These are phyloP conservation scores for Myriosclerotinia duriaeana DNA, from an alignment of 2,329 filamentous ascomycete genomes.

Conservation along the genomic window DNA sequence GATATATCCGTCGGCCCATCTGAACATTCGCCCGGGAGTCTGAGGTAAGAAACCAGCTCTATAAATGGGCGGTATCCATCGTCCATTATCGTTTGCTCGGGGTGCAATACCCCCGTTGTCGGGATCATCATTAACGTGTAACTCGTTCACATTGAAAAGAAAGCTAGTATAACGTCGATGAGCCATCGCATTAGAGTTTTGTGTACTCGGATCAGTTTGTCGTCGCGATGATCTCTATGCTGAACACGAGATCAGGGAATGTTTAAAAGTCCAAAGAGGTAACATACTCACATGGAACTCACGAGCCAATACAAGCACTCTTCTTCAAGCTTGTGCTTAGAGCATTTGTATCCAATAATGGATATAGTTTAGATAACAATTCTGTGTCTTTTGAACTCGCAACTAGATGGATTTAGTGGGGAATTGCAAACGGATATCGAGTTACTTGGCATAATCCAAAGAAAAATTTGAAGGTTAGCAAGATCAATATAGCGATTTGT, in stretches of 20 bases:
- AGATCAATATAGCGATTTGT: conserved; percentile 19
- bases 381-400: background rate
- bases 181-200: conserved; percentile 7
- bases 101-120: conserved; percentile 24
- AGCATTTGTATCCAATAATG: background rate
- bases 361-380: background rate
- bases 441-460: background rate
- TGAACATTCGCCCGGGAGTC: conserved; percentile 30
- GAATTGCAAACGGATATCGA: background rate
- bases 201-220: background rate
- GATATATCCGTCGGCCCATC: conserved; percentile 32
- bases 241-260: background rate
- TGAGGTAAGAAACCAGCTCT: conserved; percentile 29
- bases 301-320: background rate
- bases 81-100: conserved; percentile 25
- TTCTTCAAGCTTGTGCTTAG: background rate
- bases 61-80: conserved; percentile 33
- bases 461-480: conserved; percentile 21
- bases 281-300: conserved; percentile 7
- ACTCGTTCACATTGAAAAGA: conserved; percentile 44
- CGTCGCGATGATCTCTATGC: conserved; percentile 4
- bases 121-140: conserved; percentile 42
- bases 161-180: conserved; percentile 37
- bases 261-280: background rate
- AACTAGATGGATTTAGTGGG: background rate